Percentiles rank a stretch among this genome's conserved stretches.
These are phyloP conservation scores for Fusarium heterosporum DNA, from an alignment of 2,329 filamentous ascomycete genomes.

Conservation along the genomic window DNA sequence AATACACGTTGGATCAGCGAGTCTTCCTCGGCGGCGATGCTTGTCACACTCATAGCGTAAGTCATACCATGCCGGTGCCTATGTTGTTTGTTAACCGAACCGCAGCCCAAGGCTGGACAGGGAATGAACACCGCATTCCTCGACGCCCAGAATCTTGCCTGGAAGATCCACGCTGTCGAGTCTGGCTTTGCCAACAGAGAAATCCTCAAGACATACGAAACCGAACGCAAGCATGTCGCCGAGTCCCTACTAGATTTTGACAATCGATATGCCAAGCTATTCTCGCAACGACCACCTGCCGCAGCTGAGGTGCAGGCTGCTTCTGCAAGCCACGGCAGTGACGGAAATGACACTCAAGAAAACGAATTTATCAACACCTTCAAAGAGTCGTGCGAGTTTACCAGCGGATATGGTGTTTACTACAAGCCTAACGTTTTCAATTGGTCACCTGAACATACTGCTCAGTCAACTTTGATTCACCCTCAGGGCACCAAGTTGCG, in stretches of 20 bases:
- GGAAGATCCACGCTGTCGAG: constrained; percentile 96
- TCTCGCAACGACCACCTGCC: constrained; percentile 81
- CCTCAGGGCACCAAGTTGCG: constrained; percentile 73
- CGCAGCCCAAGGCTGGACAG: constrained; percentile 79
- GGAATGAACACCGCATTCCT: constrained; percentile 85
- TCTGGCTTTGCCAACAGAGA: constrained; percentile 80
- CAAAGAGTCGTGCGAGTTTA: constrained; percentile 92
- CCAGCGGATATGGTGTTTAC: constrained; percentile 88
- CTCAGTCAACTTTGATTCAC: constrained; percentile 76
- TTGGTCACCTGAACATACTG: constrained; percentile 80
- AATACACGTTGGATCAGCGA: constrained; percentile 74
- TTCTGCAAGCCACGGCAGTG: constrained; percentile 51
- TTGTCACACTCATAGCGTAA: constrained; percentile 81
- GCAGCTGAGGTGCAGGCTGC: constrained; percentile 79
- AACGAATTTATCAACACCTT: constrained; percentile 91
- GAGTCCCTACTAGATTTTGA: constrained; percentile 89
- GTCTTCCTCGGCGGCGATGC: constrained; percentile 82
- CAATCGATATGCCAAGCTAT: constrained; percentile 88
- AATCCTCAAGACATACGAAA: constrained; percentile 86
- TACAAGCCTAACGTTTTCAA: constrained; percentile 87
- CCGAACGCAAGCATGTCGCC: constrained; percentile 85
- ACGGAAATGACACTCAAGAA: constrained; percentile 59
- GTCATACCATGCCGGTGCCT: constrained; percentile 54
- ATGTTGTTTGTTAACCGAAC: constrained; percentile 34
- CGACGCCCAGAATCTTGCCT: constrained; percentile 89